A percentile compares a stretch with the other conserved stretches of the same genome.
Conservation (phyloP, 176 grass and related monocot genomes). For the Themeda triandra region DNA sequence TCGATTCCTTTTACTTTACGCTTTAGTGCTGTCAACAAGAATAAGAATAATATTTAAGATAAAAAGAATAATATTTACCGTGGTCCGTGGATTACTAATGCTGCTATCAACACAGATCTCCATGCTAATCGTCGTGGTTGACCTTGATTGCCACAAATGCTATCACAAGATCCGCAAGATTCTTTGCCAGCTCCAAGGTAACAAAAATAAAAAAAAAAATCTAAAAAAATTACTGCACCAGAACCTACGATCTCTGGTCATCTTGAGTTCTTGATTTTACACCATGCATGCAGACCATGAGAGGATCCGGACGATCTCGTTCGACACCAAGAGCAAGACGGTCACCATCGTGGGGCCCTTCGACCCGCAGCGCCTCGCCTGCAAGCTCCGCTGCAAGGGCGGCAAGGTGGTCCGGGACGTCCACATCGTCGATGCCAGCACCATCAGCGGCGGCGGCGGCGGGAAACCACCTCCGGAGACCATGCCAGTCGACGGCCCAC, state of each 20-base stretch:
- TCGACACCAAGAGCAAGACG: conserved; percentile 43
- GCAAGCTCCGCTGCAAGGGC: conserved; percentile 57
- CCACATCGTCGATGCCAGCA: conserved; percentile 38
- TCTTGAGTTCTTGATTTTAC: neutral
- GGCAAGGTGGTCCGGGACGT: conserved; percentile 52
- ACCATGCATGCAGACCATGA: conserved; percentile 29
- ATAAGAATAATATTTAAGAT: no score
- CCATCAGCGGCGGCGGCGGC: neutral
- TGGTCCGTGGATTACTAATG: neutral
- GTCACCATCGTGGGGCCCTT: conserved; percentile 59
- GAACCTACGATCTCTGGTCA: no score
- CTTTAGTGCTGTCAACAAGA: neutral
- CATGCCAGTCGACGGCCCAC: neutral
- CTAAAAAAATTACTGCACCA: neutral
- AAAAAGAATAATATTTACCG: no score
- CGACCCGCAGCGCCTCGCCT: conserved; percentile 43
- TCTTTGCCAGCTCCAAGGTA: conserved; percentile 67
- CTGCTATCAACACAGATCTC: conserved; percentile 44
- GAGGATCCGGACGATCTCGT: conserved; percentile 55
- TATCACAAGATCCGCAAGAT: conserved; percentile 59
- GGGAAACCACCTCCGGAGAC: neutral
- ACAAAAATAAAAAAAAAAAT: neutral
- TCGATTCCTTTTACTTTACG: neutral
- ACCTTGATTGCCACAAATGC: conserved; percentile 61
- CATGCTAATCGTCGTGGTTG: conserved; percentile 55